Evolutionary conservation across 805 yeast species (phyloP).

Genomic region (Barnettozyma salicaria): DNA sequence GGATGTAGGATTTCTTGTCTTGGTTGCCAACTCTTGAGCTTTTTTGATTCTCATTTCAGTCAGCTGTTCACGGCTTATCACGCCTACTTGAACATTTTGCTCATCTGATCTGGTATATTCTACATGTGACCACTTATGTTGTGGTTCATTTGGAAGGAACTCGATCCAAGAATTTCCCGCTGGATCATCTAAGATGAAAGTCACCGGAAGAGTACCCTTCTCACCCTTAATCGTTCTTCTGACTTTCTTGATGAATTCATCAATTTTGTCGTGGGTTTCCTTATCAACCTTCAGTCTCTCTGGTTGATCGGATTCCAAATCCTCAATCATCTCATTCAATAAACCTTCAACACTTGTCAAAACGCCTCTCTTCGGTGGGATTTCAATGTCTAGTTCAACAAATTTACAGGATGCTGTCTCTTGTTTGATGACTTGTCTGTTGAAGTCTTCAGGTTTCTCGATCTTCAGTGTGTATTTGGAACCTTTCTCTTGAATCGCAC

Average conservation of each 20-base stretch:
- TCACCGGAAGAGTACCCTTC: conserved; percentile 64
- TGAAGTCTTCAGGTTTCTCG: conserved; percentile 66
- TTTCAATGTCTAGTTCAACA: conserved; percentile 82
- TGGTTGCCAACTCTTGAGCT: conserved; percentile 21
- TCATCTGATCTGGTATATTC: conserved; percentile 83
- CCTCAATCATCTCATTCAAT: conserved; percentile 74
- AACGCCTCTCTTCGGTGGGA: conserved; percentile 93
- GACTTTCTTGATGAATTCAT: conserved; percentile 58
- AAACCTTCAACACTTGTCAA: conserved; percentile 90
- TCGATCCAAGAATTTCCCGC: conserved; percentile 97
- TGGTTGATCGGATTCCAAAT: conserved; percentile 75
- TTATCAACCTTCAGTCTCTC: conserved; percentile 72
- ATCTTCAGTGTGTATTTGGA: conserved; percentile 62
- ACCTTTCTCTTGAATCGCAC: conserved; percentile 86
- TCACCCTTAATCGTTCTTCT: conserved; percentile 57
- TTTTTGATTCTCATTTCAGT: conserved; percentile 30
- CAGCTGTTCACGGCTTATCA: conserved; percentile 57
- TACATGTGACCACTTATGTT: conserved; percentile 83
- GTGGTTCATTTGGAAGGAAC: conserved; percentile 76
- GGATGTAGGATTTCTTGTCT: conserved; percentile 34
- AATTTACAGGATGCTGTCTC: conserved; percentile 80
- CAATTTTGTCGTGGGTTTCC: conserved; percentile 68
- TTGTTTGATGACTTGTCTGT: conserved; percentile 86
- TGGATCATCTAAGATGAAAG: conserved; percentile 83
- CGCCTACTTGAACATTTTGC: conserved; percentile 80